Evolutionary conservation across 805 yeast genomes (phyloP), one percentile per base, ranked within the genome.

Genomic region (Kodamaea kaohsiungensis): DNA sequence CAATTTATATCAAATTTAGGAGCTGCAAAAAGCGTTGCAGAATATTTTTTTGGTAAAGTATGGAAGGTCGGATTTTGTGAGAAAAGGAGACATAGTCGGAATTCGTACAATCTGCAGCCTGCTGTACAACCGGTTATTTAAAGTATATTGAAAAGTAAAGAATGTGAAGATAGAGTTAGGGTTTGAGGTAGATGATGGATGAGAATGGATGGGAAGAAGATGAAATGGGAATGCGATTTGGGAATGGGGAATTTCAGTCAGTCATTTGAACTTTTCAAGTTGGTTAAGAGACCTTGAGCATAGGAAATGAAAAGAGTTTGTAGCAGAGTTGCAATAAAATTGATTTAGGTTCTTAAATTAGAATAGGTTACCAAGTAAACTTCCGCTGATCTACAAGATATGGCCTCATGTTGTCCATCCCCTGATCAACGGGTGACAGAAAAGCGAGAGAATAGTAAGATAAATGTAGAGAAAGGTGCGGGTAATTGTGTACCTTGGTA

Each of bases 31-130:
- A 16, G 17, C 8, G 45, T 10, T 17, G n/a, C 45, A 40, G 19
- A 38, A 4, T 40, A 16, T 40, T 40, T 40, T 40, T 17, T 19
- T 7, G 25, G 25, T 22, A 17, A 40, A 17, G 45, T 40, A 40
- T 40, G 19, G 45, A 40, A 40, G 45, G 45, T 40, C 45, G 45
- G 45, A 40, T 15, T 19, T 40, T 40, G 45, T 25, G 25, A 16
- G 17, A 15, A 40, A 19, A 40, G 19, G 17, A 40, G 45, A 19
- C 13, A 16, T 22, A 22, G 25, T 15, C 17, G 42, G 42, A 16
- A 7, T 10, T 19, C 45, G 45, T 17, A 39, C 15, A 15, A 15
- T 15, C 15, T 16, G 43, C 19, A 7, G 16, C 22, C 12, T 25
- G 2, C 16, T 40, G 45, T 12, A 13, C 45, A 19, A 7, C 45